Percentiles rank a stretch among this genome's conserved stretches.
Evolutionary conservation across 23 red algal genomes (phyloP).

Genomic region (Gracilaria gracilis): DNA sequence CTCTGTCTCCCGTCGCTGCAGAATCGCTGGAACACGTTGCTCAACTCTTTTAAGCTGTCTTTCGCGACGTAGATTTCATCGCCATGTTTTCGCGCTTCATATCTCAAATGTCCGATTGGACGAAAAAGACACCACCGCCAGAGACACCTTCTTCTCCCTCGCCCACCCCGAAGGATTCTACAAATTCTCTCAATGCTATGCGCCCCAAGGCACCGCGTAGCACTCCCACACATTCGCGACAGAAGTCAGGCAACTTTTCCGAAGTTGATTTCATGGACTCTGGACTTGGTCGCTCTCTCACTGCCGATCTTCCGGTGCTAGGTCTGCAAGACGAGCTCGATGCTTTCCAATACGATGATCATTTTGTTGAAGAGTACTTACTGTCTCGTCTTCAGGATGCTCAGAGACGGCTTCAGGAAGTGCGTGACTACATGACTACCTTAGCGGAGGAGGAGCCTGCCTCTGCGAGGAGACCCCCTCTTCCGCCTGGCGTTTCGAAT

Average conservation of each 20-base stretch:
- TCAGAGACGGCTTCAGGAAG: conserved; percentile 75
- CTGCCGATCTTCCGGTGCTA: conserved; percentile 58
- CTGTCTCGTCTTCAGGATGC: conserved; percentile 76
- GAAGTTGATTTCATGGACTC: conserved; percentile 88
- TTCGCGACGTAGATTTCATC: background rate
- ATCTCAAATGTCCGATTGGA: conserved; percentile 48
- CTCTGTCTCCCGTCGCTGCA: background rate
- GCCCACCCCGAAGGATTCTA: background rate
- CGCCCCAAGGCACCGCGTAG: conserved; percentile 4
- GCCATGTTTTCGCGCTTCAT: conserved; percentile 38
- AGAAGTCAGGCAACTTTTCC: conserved; percentile 70
- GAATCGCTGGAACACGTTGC: background rate
- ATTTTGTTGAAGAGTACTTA: conserved; percentile 81
- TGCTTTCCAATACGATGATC: conserved; percentile 50
- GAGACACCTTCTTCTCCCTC: conserved; percentile 21
- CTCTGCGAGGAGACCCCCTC: conserved; percentile 32
- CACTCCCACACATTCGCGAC: conserved; percentile 21
- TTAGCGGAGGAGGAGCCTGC: conserved; percentile 17
- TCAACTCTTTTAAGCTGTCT: background rate
- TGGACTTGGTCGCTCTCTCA: conserved; percentile 76
- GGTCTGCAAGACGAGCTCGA: conserved; percentile 72
- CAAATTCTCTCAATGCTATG: background rate
- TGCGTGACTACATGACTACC: conserved; percentile 72
- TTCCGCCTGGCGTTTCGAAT: background rate
- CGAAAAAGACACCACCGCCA: background rate